Evolutionary conservation across 1,284 basidiomycete genomes (phyloP), one percentile per base, ranked within the genome.

Genomic region (Boletus semigastroideus): DNA sequence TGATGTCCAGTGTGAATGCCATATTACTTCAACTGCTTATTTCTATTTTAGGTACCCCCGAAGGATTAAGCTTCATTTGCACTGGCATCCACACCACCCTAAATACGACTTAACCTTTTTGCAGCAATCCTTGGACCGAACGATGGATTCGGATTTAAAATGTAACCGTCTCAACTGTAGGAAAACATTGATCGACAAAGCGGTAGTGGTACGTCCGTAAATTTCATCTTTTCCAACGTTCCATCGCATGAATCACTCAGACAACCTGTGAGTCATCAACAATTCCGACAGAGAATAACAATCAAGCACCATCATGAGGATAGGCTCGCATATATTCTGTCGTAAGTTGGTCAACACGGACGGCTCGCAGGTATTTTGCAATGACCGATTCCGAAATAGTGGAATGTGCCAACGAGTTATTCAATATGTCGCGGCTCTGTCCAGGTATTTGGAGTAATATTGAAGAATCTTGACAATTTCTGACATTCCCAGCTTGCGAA

Each of bases 321-420:
- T 53, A 68, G 87, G 86, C 69, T 90, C 87, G 53, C 89, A 91
- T 74, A 89, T 92, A 67, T 91, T 92, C 67, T 91, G 89, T 65
- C 76, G 88, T 87, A 69, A 60, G 79, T 66, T 31, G 44, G 6
- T 48, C 27, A 13, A 34, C 25, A 33, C 44, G 13, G n/a, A 33
- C 44, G 13, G n/a, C 37, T 31, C 27, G 2, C 17, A 38, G 20
- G 20, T 30, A 43, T 31, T 46, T 44, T 31, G 17, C 27, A n/a
- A 47, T 47, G 43, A 48, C 31, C 20, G 49, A 38, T 38, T 27
- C 42, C 39, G 51, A 34, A 60, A 10, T 46, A 91, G 87, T 92
- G 53, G 86, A 89, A 19, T 92, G 91, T 65, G 90, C 90, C 20
- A 91, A 90, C 63, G 85, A 90, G 59, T 70, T 90, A 17, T 92